Conservation (phyloP, 768 basidiomycete species). For the Termitomyces sp. region DNA sequence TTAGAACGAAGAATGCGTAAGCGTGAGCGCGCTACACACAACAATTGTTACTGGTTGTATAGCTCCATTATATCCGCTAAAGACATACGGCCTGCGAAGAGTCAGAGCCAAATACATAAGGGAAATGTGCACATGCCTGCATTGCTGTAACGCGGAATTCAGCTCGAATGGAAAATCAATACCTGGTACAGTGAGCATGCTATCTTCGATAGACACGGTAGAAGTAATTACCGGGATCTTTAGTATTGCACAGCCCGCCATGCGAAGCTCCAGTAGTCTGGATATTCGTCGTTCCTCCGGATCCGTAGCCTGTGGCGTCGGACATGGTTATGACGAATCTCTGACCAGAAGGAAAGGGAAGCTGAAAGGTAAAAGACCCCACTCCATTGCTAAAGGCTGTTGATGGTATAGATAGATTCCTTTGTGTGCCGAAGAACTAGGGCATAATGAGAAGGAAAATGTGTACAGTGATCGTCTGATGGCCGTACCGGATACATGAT, state of each 20-base stretch:
- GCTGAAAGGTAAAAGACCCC: slow-evolving; percentile 45
- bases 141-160: slow-evolving; percentile 53
- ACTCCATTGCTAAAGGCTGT: slow-evolving; percentile 48
- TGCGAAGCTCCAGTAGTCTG: slow-evolving; percentile 43
- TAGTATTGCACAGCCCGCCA: slow-evolving; percentile 48
- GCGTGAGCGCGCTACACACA: slow-evolving; percentile 26
- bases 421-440: slow-evolving; percentile 50
- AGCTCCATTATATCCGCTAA: slow-evolving; percentile 41
- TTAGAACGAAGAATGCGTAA: slow-evolving; percentile 1
- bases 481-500: slow-evolving; percentile 45
- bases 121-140: slow-evolving; percentile 39
- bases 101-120: background rate
- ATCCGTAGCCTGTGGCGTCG: slow-evolving; percentile 62
- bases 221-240: slow-evolving; percentile 28
- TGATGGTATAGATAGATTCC: slow-evolving; percentile 49
- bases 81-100: slow-evolving; percentile 36
- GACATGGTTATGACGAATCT: slow-evolving; percentile 62
- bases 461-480: background rate
- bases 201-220: background rate
- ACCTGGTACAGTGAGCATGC: slow-evolving; percentile 16
- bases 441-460: slow-evolving; percentile 6
- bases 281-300: slow-evolving; percentile 53
- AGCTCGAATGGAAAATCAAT: slow-evolving; percentile 44
- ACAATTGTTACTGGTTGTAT: slow-evolving; percentile 49
- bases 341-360: slow-evolving; percentile 35